Base-by-base conservation (phyloP, 352 stramenopile genomes). In the Lagenidium sp. region DNA sequence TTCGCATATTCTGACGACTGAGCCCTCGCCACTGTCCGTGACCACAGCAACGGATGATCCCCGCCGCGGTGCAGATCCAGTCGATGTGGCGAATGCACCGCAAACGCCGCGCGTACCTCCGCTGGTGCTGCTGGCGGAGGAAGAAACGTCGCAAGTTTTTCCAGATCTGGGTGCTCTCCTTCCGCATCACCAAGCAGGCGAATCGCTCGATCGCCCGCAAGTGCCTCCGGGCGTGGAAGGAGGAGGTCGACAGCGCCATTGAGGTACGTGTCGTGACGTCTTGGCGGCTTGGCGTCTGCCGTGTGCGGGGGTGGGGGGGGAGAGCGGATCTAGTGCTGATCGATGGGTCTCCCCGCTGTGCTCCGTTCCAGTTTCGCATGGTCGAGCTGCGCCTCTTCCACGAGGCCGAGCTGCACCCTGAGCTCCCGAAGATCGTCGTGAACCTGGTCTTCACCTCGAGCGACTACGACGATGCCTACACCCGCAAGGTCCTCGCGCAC, bases 371-470 rank as follows among this genome's bases (percentile, higher is more conserved):
- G 44, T 55, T 90, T 4, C 77, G 62, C 1, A 47, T 60, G 19
- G 68, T 87, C 44, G 77, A 90, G 56, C 55, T 87, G 10, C 53
- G 55, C 26, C 59, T 90, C 25, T 84, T 82, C 19, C 64, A 57
- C 21, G 57, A 79, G 23, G 70, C 69, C 21, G 73, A 71, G 36
- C 80, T 52, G n/a, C 60, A 68, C 23, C 43, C 57, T 13, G 54
- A 64, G 26, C 32, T 85, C 15, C 69, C 74, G 3, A 65, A 57
- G 1, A 47, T 87, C 47, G 74, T 87, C 4, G 55, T 83, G 32
- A 90, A 90, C 30, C 51, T 90, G n/a, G 71, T 85, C 1, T 78
- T 88, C 36, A 88, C 69, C 4, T 67, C 61, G 0, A 63, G 63
- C 19, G 65, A 68, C 25, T 56, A 78, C 32, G 54, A 62, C 47